Evolutionary conservation across 192 early-diverging fungal species (phyloP).

Genomic region (Coemansia sp.): DNA sequence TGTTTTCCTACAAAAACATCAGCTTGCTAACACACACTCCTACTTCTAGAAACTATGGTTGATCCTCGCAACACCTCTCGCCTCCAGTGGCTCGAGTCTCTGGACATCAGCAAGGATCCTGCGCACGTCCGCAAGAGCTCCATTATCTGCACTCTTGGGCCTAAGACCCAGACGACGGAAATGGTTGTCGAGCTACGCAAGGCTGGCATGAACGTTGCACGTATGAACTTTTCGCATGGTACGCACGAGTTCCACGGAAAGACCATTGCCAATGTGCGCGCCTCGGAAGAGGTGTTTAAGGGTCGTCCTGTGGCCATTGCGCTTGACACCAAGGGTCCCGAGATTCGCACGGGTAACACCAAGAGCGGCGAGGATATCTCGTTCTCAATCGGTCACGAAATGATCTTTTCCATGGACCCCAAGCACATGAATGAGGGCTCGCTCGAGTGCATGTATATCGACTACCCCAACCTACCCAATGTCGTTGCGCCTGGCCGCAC

Average conservation of each 20-base stretch:
- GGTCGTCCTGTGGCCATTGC: slow-evolving; percentile 66
- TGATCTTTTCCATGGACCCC: slow-evolving; percentile 71
- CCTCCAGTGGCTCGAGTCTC: slow-evolving; percentile 70
- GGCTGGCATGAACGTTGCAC: slow-evolving; percentile 80
- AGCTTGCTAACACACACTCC: background rate
- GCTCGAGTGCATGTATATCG: slow-evolving; percentile 70
- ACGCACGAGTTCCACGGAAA: slow-evolving; percentile 70
- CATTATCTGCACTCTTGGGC: slow-evolving; percentile 82
- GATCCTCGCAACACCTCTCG: slow-evolving; percentile 61
- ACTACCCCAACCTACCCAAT: slow-evolving; percentile 77
- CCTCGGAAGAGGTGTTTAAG: slow-evolving; percentile 44
- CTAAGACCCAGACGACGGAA: slow-evolving; percentile 73
- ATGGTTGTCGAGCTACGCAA: slow-evolving; percentile 66
- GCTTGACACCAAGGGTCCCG: slow-evolving; percentile 83
- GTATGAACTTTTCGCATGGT: slow-evolving; percentile 78
- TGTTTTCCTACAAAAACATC: background rate
- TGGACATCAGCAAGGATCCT: slow-evolving; percentile 61
- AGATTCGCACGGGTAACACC: slow-evolving; percentile 85
- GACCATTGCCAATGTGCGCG: slow-evolving; percentile 70
- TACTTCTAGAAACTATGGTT: slow-evolving; percentile 18
- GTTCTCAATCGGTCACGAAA: slow-evolving; percentile 73
- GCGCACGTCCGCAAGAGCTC: slow-evolving; percentile 69
- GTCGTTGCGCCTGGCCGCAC: slow-evolving; percentile 71
- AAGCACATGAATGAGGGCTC: slow-evolving; percentile 62
- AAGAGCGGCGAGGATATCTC: slow-evolving; percentile 70